Percentiles rank a stretch among this genome's conserved stretches.
These are phyloP conservation scores for Globisporangium lucens DNA, from an alignment of 352 stramenopile genomes.

Conservation along the genomic window DNA sequence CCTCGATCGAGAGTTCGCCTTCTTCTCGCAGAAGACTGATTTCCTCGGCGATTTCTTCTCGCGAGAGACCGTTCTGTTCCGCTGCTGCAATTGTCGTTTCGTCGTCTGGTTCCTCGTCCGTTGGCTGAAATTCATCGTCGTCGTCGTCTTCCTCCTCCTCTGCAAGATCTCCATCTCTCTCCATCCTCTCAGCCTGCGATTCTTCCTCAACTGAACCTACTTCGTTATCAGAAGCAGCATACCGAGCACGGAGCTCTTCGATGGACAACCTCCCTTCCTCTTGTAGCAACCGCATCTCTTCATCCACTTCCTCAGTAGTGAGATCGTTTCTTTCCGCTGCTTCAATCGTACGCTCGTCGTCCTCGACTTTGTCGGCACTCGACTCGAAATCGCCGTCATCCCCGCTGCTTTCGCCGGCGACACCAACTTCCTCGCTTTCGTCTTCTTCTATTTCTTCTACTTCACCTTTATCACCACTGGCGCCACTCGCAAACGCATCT, in stretches of 20 bases:
- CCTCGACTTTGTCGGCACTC: slow-evolving; percentile 40
- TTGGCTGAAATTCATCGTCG: slow-evolving; percentile 26
- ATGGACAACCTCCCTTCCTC: slow-evolving; percentile 92
- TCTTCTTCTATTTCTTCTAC: slow-evolving; percentile 19
- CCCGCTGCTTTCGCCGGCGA: neutral
- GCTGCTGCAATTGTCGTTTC: slow-evolving; percentile 85
- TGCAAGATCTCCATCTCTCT: neutral
- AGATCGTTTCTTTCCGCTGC: slow-evolving; percentile 68
- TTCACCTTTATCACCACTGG: slow-evolving; percentile 16
- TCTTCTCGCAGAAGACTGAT: slow-evolving; percentile 77
- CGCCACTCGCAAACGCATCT: slow-evolving; percentile 12
- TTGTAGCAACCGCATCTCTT: slow-evolving; percentile 88
- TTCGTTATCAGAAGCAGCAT: slow-evolving; percentile 35
- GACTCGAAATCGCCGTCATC: slow-evolving; percentile 31
- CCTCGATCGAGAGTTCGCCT: slow-evolving; percentile 85
- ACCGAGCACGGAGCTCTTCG: slow-evolving; percentile 70
- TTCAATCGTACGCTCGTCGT: slow-evolving; percentile 92
- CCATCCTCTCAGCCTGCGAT: slow-evolving; percentile 1
- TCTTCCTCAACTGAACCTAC: slow-evolving; percentile 22
- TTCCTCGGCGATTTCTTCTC: slow-evolving; percentile 53
- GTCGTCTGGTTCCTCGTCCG: slow-evolving; percentile 40
- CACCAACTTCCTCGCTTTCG: neutral
- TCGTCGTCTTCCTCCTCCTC: slow-evolving; percentile 14
- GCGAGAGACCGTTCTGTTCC: slow-evolving; percentile 35
- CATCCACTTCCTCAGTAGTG: slow-evolving; percentile 40